A percentile compares a stretch with the other conserved stretches of the same genome.
phyloP scores from a whole-genome alignment of 177 flowering plant species.

The Vitis hybrid region DNA sequence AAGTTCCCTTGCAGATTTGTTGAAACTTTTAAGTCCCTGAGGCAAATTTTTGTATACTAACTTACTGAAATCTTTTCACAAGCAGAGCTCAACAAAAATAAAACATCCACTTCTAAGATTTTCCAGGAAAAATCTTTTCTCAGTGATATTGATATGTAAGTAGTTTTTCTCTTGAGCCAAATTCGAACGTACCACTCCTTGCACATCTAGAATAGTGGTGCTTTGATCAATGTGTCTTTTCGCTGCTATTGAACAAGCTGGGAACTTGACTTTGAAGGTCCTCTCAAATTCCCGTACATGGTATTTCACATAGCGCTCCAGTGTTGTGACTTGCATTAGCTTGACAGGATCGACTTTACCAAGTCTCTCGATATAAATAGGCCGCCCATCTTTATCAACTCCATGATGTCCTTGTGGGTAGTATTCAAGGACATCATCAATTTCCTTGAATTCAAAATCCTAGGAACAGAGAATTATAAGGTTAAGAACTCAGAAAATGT shows the following conservation, averaged over 20 bases:
- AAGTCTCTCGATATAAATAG: constrained; percentile 74
- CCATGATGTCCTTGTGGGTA: constrained; percentile 97
- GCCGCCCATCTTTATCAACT: constrained; percentile 87
- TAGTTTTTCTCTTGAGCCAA: too few relatives aligned
- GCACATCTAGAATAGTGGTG: constrained; percentile 96
- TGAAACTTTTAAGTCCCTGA: constrained; percentile 83
- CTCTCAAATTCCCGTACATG: constrained; percentile 94
- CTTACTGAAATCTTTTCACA: too few relatives aligned
- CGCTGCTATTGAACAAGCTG: constrained; percentile 87
- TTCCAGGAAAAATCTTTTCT: too few relatives aligned
- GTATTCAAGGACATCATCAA: constrained; percentile 60
- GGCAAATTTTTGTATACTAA: background rate
- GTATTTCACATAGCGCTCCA: constrained; percentile 86
- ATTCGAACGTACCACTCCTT: constrained; percentile 83
- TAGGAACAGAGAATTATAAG: constrained; percentile 14
- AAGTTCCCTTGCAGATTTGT: constrained; percentile 87
- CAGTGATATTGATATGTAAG: too few relatives aligned
- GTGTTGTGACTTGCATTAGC: constrained; percentile 81
- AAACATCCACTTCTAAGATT: background rate
- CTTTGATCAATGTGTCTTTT: constrained; percentile 86
- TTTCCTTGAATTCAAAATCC: constrained; percentile 84
- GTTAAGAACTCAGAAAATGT: background rate
- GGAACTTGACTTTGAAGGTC: constrained; percentile 73
- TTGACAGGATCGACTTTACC: constrained; percentile 82
- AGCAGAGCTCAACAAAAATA: background rate